Evolutionary conservation across 2,329 filamentous ascomycete genomes (phyloP), one percentile per base, ranked within the genome.

Genomic region (Cucurbitaria berberidis): DNA sequence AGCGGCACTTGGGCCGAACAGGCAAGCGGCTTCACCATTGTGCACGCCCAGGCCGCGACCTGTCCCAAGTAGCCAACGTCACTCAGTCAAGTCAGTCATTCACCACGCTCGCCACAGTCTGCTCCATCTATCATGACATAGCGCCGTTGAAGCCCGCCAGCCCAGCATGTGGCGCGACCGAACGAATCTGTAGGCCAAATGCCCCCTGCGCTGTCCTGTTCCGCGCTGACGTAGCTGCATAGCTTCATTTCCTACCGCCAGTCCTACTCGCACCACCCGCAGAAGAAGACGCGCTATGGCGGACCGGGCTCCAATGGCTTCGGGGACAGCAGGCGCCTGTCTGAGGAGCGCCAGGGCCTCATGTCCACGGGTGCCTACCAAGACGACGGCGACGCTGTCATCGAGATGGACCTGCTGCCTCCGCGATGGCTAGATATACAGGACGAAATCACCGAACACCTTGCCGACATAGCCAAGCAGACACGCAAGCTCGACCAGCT

Each of bases 201-300:
- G 48, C 21, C 50, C 51, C 53, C 42, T n/a, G 43, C 55, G 51
- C 52, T 52, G 57, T 29, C 57, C 26, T 48, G 48, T n/a, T 62
- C 60, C 53, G 44, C 58, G 62, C 72, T 76, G 64, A 76, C 68
- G 62, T 67, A 66, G 63, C 54, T 66, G 63, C 76, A 64, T 72
- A 96, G 93, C 75, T 99, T 96, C 77, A 95, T 99, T 75, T 98
- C 95, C 77, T 99, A 98, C 83, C 93, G 95, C 71, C 95, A 99
- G 81, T 98, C 93, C 69, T 98, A 97, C 78, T 87, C 92, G 68
- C 95, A 98, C 77, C 93, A 97, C 75, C 95, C 95, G 48, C 85
- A 87, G 56, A 93, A 96, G 79, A 92, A 92, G 78, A 91, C 87
- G 63, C 88, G 88, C 68, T 76, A 78, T 69, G 74, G 69, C 50